Percentiles rank a stretch among this genome's conserved stretches.
Conservation (phyloP, 2,329 filamentous ascomycete genomes). For the Arthrobotrys pseudoclavata region DNA sequence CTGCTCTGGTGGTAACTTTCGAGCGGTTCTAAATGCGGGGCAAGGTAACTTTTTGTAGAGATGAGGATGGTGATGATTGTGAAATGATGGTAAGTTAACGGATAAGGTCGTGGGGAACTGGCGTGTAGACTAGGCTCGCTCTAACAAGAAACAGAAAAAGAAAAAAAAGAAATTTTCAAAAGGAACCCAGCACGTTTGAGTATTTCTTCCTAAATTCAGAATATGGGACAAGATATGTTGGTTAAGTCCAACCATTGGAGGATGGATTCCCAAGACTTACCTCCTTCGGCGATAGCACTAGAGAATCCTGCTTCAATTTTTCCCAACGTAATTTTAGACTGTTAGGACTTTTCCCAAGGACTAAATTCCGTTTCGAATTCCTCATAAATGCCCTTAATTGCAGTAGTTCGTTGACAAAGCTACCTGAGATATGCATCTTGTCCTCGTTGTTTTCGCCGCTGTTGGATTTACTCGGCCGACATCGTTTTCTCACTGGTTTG, state of each 20-base stretch:
- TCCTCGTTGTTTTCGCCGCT: not conserved
- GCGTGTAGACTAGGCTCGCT: too few relatives aligned
- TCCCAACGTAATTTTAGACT: conserved; percentile 11
- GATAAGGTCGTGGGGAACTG: too few relatives aligned
- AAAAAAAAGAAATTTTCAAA: too few relatives aligned
- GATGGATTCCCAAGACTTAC: not conserved
- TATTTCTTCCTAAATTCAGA: conserved; percentile 15
- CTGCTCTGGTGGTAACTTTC: too few relatives aligned
- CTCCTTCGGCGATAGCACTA: conserved; percentile 24
- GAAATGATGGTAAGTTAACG: too few relatives aligned
- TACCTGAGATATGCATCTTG: conserved; percentile 36
- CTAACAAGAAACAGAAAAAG: too few relatives aligned
- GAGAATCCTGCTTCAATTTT: conserved; percentile 15
- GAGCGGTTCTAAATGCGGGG: too few relatives aligned
- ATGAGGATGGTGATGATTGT: too few relatives aligned
- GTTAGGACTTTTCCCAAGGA: conserved; percentile 2
- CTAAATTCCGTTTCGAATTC: conserved; percentile 31
- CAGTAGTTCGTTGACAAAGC: conserved; percentile 2
- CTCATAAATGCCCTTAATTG: not conserved
- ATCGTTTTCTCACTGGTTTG: not conserved
- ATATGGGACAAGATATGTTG: not conserved
- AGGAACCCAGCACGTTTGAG: not conserved
- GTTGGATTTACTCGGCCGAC: not conserved
- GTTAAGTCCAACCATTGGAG: not conserved
- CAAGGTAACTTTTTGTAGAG: too few relatives aligned